phyloP scores from a whole-genome alignment of 2,329 filamentous ascomycete genomes.

The Rhexocercosporidium sp. region DNA sequence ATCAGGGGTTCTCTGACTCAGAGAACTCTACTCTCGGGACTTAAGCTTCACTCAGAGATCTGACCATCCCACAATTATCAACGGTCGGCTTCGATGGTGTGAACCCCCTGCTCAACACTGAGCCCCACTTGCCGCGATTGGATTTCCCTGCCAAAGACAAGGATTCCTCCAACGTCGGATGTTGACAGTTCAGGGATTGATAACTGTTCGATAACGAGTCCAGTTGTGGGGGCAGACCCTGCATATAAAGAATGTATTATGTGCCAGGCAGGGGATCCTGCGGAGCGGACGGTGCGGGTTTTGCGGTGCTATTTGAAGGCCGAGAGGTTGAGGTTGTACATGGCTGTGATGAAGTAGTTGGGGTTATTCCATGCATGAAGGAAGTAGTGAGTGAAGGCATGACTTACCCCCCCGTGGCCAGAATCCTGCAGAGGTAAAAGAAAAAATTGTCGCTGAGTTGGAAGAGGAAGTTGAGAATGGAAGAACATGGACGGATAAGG shows the following conservation, averaged over 20 bases:
- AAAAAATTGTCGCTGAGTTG: too few relatives aligned
- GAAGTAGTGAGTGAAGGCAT: too few relatives aligned
- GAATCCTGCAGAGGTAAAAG: too few relatives aligned
- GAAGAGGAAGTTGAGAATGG: too few relatives aligned
- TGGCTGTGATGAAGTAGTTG: neutral
- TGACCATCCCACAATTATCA: too few relatives aligned
- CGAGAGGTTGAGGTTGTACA: neutral
- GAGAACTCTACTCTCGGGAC: too few relatives aligned
- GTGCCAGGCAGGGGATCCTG: neutral
- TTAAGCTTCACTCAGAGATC: too few relatives aligned
- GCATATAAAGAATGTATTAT: neutral
- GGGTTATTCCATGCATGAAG: too few relatives aligned
- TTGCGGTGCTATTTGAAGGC: neutral
- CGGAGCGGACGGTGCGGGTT: neutral
- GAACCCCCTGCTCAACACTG: neutral
- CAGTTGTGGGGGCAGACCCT: neutral
- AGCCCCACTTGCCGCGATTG: neutral
- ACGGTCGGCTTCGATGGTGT: too few relatives aligned
- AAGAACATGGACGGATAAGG: too few relatives aligned
- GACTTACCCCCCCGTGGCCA: too few relatives aligned
- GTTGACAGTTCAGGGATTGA: neutral
- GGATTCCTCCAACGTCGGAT: neutral
- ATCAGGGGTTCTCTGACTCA: too few relatives aligned
- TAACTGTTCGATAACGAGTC: neutral
- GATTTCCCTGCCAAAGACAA: neutral